Conservation (phyloP, 2,329 filamentous ascomycete genomes). For the Cercospora beticola region DNA sequence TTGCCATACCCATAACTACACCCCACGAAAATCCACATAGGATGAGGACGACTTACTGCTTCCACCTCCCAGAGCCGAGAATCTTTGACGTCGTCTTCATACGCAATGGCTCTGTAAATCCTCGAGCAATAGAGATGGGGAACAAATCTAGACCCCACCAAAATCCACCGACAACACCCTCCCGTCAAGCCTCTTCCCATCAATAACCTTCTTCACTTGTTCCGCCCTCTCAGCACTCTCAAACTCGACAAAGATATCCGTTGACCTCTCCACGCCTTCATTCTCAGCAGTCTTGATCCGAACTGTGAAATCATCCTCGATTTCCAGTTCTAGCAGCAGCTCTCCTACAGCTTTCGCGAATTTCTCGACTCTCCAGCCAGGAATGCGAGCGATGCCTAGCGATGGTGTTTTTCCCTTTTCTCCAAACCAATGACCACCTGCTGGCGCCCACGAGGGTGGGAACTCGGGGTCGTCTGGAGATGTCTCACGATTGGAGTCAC, state of each 20-base stretch:
- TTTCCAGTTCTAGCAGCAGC: not conserved
- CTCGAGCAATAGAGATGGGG: no score
- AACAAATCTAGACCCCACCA: not conserved
- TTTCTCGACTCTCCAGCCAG: conserved; percentile 12
- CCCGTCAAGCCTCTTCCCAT: conserved; percentile 7
- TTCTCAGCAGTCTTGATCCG: not conserved
- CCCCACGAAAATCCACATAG: not conserved
- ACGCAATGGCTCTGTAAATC: no score
- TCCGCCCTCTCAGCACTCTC: not conserved
- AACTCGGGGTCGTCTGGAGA: not conserved
- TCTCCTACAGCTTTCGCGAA: conserved; percentile 6
- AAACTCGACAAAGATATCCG: conserved; percentile 13
- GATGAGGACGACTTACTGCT: no score
- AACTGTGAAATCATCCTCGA: not conserved
- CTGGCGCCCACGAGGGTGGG: conserved; percentile 1
- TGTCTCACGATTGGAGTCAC: not conserved
- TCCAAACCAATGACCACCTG: conserved; percentile 1
- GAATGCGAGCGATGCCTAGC: conserved; percentile 11
- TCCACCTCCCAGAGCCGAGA: no score
- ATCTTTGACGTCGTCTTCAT: no score
- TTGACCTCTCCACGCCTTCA: not conserved
- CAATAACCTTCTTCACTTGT: conserved; percentile 3
- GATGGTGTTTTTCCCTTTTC: not conserved
- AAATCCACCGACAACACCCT: conserved; percentile 5
- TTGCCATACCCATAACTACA: no score